These are phyloP conservation scores for Serendipita indica DNA, from an alignment of 768 basidiomycete species.

Conservation along the genomic window DNA sequence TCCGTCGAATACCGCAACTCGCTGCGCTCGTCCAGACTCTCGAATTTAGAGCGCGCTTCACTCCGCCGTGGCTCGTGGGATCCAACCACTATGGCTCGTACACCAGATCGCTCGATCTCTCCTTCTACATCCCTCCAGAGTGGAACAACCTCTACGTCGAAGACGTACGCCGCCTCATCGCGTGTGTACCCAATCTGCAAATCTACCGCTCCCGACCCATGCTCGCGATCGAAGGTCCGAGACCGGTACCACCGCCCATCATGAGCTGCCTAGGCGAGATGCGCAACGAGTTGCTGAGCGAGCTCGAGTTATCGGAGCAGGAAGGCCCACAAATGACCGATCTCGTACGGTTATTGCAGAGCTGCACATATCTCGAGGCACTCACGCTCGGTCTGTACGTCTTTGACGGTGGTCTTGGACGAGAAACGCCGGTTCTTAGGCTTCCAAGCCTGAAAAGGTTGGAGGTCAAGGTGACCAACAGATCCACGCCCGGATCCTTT, in stretches of 20 bases:
- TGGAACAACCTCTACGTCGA: conserved; percentile 1
- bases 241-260: neutral
- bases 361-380: neutral
- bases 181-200: neutral
- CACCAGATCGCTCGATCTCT: neutral
- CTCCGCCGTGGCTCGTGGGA: neutral
- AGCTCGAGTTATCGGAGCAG: neutral
- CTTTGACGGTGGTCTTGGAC: neutral
- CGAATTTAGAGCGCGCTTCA: neutral
- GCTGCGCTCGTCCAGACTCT: neutral
- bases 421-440: neutral
- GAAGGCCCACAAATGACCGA: neutral
- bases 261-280: neutral
- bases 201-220: neutral
- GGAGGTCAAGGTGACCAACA: neutral
- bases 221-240: neutral
- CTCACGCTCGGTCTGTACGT: neutral
- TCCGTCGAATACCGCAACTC: neutral
- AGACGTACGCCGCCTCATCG: neutral
- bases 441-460: neutral
- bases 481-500: neutral
- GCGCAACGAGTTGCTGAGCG: neutral
- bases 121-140: conserved; percentile 1
- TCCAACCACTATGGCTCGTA: neutral
- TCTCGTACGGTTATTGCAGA: neutral